Evolutionary conservation across 164 flowering plant species (phyloP), one percentile per base, ranked within the genome.

Genomic region (Chimonanthus salicifolius): DNA sequence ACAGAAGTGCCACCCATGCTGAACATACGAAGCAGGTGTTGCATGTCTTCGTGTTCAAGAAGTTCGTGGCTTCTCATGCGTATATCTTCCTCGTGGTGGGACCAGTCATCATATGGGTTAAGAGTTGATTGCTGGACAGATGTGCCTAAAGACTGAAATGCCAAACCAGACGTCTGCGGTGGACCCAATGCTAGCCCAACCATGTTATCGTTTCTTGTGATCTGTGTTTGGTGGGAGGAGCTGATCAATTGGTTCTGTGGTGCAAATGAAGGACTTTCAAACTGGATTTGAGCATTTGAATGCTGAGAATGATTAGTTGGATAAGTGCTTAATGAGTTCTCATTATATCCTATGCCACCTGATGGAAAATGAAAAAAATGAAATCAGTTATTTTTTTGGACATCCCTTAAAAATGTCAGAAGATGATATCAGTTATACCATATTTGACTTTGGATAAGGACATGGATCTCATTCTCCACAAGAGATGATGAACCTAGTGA

Each of bases 11-110:
- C 85, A 49, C 87, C 88, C 90, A 89, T 88, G 83, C 84, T 89
- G 77, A 89, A 86, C 21, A 88, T 63, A 10, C 92, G 92, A 67
- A 95, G 98, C 78, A 95, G 77, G 77, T 90, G 91, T 81, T 92
- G 98, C 98, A 95, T 95, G 72, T 95, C 99, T 67, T 95, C 99
- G 74, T 87, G 88, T 77, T 90, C 97, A 43, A 93, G 96, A 93
- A 91, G 91, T 80, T 95, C 92, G 74, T 93, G 90, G 80, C 97
- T 95, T 80, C 92, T 88, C 86, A 86, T 80, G 58, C 97, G 94
- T 62, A 95, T 93, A 49, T 95, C 98, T 64, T 95, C 98, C 83
- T 93, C 99, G 4, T 92, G 67, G 78, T 87, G 79, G 58, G 87
- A 64, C 94, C 92, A 90, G 46, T 88, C 89, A 44, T 83, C 90